Conservation (phyloP, 2,329 filamentous ascomycete species). For the Allantophomopsis lycopodina region DNA sequence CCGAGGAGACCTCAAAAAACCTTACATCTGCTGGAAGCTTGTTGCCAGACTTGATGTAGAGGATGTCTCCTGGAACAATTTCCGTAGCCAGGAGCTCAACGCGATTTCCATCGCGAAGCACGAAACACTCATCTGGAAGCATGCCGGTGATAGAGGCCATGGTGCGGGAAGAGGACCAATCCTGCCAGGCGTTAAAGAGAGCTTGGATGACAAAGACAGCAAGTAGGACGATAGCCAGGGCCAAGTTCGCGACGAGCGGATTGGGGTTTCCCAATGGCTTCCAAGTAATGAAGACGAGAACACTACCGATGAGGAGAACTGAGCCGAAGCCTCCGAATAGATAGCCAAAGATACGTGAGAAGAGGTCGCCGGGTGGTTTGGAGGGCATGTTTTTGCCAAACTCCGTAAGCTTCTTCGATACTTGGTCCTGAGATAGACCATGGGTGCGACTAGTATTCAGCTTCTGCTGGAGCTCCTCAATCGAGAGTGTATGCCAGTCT, state of each 20-base stretch:
- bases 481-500: slow-evolving; percentile 48
- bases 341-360: slow-evolving; percentile 45
- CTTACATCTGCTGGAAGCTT: slow-evolving; percentile 60
- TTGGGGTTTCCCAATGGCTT: slow-evolving; percentile 51
- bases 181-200: slow-evolving; percentile 52
- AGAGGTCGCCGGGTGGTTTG: slow-evolving; percentile 42
- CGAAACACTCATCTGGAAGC: slow-evolving; percentile 55
- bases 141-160: slow-evolving; percentile 67
- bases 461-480: slow-evolving; percentile 38
- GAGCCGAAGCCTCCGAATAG: slow-evolving; percentile 64
- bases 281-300: slow-evolving; percentile 64
- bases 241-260: slow-evolving; percentile 51
- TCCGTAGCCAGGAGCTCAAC: slow-evolving; percentile 34
- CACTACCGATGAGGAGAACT: slow-evolving; percentile 48
- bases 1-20: slow-evolving; percentile 50
- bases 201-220: slow-evolving; percentile 55
- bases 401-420: slow-evolving; percentile 34
- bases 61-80: slow-evolving; percentile 57
- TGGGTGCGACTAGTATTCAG: slow-evolving; percentile 35
- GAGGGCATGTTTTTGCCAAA: slow-evolving; percentile 53
- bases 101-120: slow-evolving; percentile 42
- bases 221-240: slow-evolving; percentile 55
- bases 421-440: slow-evolving; percentile 44
- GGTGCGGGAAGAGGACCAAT: slow-evolving; percentile 59
- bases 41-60: slow-evolving; percentile 55